These are phyloP conservation scores for Mucor saturninus DNA, from an alignment of 371 early-diverging fungal genomes.

Conservation along the genomic window DNA sequence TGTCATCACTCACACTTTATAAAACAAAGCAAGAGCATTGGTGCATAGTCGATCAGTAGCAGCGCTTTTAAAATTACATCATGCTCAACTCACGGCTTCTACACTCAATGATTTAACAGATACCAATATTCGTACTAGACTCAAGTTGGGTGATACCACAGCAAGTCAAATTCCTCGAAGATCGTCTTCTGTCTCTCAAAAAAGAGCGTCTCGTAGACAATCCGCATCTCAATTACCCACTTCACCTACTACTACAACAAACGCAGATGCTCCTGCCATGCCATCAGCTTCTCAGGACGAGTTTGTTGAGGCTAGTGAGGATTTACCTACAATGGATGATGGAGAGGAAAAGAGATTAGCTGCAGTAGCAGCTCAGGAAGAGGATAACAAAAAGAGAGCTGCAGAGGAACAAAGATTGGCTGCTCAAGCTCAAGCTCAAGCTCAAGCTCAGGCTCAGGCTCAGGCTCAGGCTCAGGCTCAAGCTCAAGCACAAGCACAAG, in stretches of 20 bases:
- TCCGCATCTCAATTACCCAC: slow-evolving; percentile 26
- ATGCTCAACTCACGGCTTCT: slow-evolving; percentile 59
- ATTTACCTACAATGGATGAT: slow-evolving; percentile 19
- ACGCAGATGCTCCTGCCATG: slow-evolving; percentile 19
- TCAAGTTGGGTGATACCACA: slow-evolving; percentile 40
- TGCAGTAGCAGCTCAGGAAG: slow-evolving; percentile 9
- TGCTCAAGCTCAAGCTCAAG: slow-evolving; percentile 10
- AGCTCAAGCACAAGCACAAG: slow-evolving; percentile 4
- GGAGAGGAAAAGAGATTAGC: slow-evolving; percentile 5
- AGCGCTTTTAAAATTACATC: slow-evolving; percentile 55
- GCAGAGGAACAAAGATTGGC: slow-evolving; percentile 16
- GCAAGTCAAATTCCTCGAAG: slow-evolving; percentile 35
- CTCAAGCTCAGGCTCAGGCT: neutral
- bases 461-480: slow-evolving; percentile 9
- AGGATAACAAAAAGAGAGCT: slow-evolving; percentile 10
- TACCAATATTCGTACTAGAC: slow-evolving; percentile 41
- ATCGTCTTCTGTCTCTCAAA: slow-evolving; percentile 43
- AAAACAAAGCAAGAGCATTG: slow-evolving; percentile 61
- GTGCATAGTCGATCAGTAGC: slow-evolving; percentile 78
- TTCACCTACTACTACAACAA: slow-evolving; percentile 24
- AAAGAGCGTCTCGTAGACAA: slow-evolving; percentile 40
- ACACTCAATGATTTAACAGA: slow-evolving; percentile 47
- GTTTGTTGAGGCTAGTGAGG: slow-evolving; percentile 44
- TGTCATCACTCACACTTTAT: neutral
- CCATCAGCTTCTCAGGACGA: slow-evolving; percentile 26